Percentiles rank a stretch among this genome's conserved stretches.
phyloP scores from a whole-genome alignment of 495 filamentous ascomycete genomes.

The Darksidea phi region DNA sequence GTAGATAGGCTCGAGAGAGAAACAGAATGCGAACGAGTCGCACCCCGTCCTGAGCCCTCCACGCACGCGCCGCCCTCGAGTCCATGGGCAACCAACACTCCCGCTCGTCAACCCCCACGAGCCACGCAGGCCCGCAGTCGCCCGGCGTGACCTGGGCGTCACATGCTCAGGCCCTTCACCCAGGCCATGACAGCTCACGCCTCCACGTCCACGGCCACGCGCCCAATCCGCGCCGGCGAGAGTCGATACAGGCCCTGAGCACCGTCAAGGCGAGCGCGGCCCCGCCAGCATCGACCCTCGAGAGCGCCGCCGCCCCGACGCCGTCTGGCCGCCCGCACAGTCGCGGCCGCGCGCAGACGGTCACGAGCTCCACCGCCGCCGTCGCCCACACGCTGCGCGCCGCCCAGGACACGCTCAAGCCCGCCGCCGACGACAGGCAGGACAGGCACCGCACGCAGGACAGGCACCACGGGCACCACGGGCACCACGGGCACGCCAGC shows the following conservation, averaged over 20 bases:
- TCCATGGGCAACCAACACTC: constrained; percentile 37
- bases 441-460: no score
- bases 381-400: constrained; percentile 17
- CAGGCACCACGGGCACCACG: no score
- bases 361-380: constrained; percentile 23
- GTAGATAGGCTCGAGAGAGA: not conserved
- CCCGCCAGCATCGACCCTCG: constrained; percentile 39
- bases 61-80: not conserved
- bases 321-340: constrained; percentile 13
- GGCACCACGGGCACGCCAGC: no score
- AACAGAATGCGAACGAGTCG: not conserved
- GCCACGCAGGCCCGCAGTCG: constrained; percentile 36
- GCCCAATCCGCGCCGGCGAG: constrained; percentile 38
- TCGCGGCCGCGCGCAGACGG: constrained; percentile 30
- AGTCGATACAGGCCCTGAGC: constrained; percentile 37
- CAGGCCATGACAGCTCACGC: not conserved
- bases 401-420: not conserved
- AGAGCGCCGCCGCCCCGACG: constrained; percentile 32
- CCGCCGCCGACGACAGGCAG: constrained; percentile 6
- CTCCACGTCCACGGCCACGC: not conserved
- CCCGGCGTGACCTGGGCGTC: constrained; percentile 18
- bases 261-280: constrained; percentile 39
- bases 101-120: constrained; percentile 13
- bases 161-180: constrained; percentile 16
- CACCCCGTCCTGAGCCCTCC: constrained; percentile 5